Evolutionary conservation across 345 rosid genomes (phyloP).

Genomic region (Cardamine chenopodiifolia): DNA sequence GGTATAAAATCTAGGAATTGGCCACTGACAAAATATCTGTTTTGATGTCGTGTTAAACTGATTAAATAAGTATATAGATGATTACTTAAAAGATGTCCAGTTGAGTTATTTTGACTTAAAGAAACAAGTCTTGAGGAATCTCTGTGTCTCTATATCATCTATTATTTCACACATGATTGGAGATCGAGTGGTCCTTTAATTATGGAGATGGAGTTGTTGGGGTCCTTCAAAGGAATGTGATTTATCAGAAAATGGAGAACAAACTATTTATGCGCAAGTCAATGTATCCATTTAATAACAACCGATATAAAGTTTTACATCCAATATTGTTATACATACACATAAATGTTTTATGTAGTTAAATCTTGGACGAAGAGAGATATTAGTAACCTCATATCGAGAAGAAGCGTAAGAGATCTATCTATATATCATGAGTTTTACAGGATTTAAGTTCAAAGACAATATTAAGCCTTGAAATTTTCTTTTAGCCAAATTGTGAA

Average conservation of each 20-base stretch:
- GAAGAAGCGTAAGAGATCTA: neutral
- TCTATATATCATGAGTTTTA: neutral
- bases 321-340: constrained; percentile 11
- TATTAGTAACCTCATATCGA: neutral
- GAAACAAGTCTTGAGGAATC: neutral
- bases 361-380: neutral
- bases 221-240: constrained; percentile 37
- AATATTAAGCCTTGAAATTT: neutral
- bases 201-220: constrained; percentile 33
- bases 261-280: constrained; percentile 23
- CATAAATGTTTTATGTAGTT: neutral
- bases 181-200: constrained; percentile 33
- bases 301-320: constrained; percentile 4
- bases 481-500: constrained; percentile 7
- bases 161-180: neutral
- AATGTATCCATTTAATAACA: constrained; percentile 6
- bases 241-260: constrained; percentile 32
- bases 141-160: neutral
- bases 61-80: neutral
- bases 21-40: neutral
- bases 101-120: neutral
- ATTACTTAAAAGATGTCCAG: neutral
- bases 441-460: neutral
- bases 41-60: neutral
- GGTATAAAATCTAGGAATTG: neutral